Percentiles rank a stretch among this genome's conserved stretches.
phyloP scores from a whole-genome alignment of 1,284 basidiomycete genomes.

The Cryptococcus sp. region DNA sequence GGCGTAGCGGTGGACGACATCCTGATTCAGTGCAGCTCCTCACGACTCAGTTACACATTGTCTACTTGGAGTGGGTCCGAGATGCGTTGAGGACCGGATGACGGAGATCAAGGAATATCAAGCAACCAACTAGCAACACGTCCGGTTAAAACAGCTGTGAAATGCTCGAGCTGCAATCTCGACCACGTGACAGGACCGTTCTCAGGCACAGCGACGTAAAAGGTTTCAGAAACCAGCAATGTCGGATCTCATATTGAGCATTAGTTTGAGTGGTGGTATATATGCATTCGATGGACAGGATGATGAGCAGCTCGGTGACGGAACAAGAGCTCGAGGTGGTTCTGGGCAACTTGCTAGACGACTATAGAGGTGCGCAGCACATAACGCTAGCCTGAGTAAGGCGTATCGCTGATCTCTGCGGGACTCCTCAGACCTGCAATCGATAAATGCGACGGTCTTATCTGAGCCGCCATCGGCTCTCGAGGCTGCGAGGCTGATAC shows the following conservation, averaged over 20 bases:
- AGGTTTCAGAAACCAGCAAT: no score
- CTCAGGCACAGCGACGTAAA: no score
- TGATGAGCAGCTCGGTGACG: neutral
- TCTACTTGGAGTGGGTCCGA: no score
- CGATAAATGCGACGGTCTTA: constrained; percentile 56
- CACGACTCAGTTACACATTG: no score
- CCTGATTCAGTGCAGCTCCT: no score
- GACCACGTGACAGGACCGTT: no score
- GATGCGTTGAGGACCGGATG: no score
- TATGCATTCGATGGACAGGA: neutral
- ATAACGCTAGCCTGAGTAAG: neutral
- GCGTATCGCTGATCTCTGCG: neutral
- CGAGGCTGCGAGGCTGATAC: constrained; percentile 71
- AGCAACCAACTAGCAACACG: no score
- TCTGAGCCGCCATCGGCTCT: constrained; percentile 65
- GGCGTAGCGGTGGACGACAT: constrained; percentile 21
- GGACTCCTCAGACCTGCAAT: constrained; percentile 34
- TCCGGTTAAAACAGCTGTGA: no score
- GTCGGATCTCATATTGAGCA: neutral
- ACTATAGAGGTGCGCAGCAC: constrained; percentile 16
- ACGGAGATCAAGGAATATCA: no score
- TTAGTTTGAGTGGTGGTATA: neutral
- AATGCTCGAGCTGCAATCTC: no score
- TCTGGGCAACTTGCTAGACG: constrained; percentile 14
- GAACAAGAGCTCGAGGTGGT: constrained; percentile 3